phyloP scores from a whole-genome alignment of 129 eudicot genomes.

The Saposhnikovia divaricata region DNA sequence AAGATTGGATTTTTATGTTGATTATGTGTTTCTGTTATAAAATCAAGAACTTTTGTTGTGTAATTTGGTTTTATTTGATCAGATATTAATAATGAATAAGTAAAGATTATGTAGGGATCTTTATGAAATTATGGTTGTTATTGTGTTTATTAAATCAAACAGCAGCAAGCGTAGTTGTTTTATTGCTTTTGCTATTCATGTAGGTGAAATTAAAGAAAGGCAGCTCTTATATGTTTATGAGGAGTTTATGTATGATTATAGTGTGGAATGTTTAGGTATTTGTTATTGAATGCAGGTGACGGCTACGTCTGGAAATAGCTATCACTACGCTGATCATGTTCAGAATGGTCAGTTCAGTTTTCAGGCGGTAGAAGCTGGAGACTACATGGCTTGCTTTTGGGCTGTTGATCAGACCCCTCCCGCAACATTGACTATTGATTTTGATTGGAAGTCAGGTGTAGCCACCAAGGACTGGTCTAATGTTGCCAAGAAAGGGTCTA shows the following conservation, averaged over 20 bases:
- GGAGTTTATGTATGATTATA: not conserved
- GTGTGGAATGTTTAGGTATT: constrained; percentile 1
- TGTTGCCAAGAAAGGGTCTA: constrained; percentile 72
- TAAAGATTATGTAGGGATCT: not conserved
- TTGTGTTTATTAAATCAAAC: not conserved
- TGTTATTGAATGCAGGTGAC: constrained; percentile 44
- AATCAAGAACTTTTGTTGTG: not conserved
- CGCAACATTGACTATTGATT: constrained; percentile 50
- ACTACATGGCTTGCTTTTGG: constrained; percentile 83
- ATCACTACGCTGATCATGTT: constrained; percentile 67
- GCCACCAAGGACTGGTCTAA: constrained; percentile 85
- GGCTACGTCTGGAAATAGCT: constrained; percentile 51
- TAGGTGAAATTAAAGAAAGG: not conserved
- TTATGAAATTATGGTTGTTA: not conserved
- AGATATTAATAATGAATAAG: not conserved
- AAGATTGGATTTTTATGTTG: not conserved
- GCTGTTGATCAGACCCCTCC: constrained; percentile 51
- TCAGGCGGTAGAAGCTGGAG: constrained; percentile 73
- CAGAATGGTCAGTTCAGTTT: constrained; percentile 62
- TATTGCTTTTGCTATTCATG: not conserved
- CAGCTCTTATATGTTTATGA: not conserved
- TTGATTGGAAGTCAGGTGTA: constrained; percentile 82
- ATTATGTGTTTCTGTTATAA: not conserved
- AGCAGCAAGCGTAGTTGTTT: not conserved
- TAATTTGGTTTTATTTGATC: not conserved